These are phyloP conservation scores for Lavandula angustifolia DNA, from an alignment of 257 asterid species.

Conservation along the genomic window DNA sequence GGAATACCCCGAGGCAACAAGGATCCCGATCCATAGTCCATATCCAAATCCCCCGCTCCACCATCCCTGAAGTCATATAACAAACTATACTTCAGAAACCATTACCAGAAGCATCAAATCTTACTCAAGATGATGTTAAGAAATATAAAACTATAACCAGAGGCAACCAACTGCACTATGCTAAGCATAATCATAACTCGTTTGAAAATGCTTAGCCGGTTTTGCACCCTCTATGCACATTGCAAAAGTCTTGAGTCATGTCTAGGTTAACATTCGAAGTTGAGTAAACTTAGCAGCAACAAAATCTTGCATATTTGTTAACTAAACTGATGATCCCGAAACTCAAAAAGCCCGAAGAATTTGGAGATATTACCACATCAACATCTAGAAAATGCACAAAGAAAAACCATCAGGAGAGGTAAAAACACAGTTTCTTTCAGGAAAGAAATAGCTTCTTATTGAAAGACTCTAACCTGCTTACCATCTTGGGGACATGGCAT, in stretches of 20 bases:
- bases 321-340: background rate
- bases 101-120: conserved; percentile 15
- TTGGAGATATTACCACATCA: conserved; percentile 9
- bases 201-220: background rate
- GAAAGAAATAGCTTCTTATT: conserved; percentile 13
- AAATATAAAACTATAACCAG: conserved; percentile 10
- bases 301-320: background rate
- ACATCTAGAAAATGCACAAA: conserved; percentile 15
- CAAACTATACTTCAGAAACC: conserved; percentile 23
- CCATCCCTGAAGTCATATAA: conserved; percentile 68
- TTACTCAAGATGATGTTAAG: conserved; percentile 9
- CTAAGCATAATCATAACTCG: background rate
- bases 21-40: conserved; percentile 82
- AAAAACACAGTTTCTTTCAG: background rate
- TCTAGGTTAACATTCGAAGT: background rate
- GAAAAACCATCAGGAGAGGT: conserved; percentile 16
- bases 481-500: conserved; percentile 84
- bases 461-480: conserved; percentile 74
- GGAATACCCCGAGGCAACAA: conserved; percentile 81
- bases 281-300: background rate
- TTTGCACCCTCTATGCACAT: background rate
- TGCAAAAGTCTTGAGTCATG: background rate
- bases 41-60: conserved; percentile 93
- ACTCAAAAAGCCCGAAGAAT: background rate
- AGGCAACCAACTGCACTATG: background rate